Percentiles rank a stretch among this genome's conserved stretches.
phyloP scores from a whole-genome alignment of 306 rosid genomes.

The Vigna trinervia region DNA sequence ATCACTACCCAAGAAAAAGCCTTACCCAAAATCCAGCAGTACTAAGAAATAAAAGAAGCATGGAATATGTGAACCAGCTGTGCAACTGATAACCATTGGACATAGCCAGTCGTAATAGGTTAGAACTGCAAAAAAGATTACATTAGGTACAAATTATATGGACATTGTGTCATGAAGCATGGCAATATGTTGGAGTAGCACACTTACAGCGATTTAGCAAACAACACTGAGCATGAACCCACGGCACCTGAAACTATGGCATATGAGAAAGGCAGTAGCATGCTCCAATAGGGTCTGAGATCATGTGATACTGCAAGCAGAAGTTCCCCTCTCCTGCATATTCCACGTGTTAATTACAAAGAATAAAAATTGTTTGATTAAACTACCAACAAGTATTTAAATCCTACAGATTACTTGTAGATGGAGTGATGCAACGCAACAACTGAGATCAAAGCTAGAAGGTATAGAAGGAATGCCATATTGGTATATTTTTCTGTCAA shows the following conservation, averaged over 20 bases:
- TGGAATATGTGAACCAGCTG: constrained; percentile 94
- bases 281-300: constrained; percentile 83
- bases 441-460: constrained; percentile 74
- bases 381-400: constrained; percentile 37
- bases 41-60: constrained; percentile 92
- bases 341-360: constrained; percentile 39
- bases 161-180: constrained; percentile 30
- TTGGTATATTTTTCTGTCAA: constrained; percentile 95
- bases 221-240: constrained; percentile 97
- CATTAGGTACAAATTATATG: constrained; percentile 7
- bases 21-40: constrained; percentile 99
- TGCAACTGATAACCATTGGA: constrained; percentile 89
- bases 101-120: constrained; percentile 85
- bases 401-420: constrained; percentile 65
- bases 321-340: constrained; percentile 86
- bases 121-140: constrained; percentile 64
- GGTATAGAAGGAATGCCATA: constrained; percentile 80
- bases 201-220: constrained; percentile 98
- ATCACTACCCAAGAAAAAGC: constrained; percentile 70
- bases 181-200: constrained; percentile 40
- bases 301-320: constrained; percentile 75
- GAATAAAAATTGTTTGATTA: background rate
- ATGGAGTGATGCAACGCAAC: constrained; percentile 81
- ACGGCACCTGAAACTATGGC: constrained; percentile 98
- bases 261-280: constrained; percentile 90